A percentile compares a stretch with the other conserved stretches of the same genome.
phyloP scores from a whole-genome alignment of 495 filamentous ascomycete species.

The Echria macrotheca region DNA sequence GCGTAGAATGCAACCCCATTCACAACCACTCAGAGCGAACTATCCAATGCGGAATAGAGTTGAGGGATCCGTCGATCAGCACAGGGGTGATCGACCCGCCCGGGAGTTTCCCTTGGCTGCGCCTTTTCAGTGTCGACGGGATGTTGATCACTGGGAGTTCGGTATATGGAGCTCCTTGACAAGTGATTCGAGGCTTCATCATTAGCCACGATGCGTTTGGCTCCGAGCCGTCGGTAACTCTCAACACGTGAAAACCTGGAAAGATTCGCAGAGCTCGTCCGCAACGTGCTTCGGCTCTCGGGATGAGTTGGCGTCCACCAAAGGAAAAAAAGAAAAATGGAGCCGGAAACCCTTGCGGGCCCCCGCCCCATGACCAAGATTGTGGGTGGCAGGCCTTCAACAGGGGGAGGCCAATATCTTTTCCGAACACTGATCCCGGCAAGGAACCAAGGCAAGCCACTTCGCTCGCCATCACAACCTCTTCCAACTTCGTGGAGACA shows the following conservation, averaged over 20 bases:
- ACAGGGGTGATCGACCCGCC: conserved; percentile 19
- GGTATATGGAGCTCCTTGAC: not conserved
- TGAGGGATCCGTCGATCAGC: conserved; percentile 26
- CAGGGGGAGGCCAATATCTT: no score
- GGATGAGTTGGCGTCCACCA: not conserved
- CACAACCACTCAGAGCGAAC: not conserved
- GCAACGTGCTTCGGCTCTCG: not conserved
- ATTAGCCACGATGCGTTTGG: no score
- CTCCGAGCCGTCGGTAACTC: not conserved
- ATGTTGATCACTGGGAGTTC: not conserved
- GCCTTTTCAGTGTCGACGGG: not conserved
- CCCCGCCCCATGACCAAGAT: not conserved
- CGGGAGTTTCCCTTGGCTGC: not conserved
- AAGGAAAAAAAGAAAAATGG: not conserved
- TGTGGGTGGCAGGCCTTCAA: not conserved
- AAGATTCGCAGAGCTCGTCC: not conserved
- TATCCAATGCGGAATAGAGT: conserved; percentile 19
- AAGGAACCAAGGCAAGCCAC: not conserved
- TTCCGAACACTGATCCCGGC: no score
- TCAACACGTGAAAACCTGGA: not conserved
- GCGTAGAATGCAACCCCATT: conserved; percentile 4
- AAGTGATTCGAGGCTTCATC: no score
- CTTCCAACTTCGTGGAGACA: no score
- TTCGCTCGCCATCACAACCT: not conserved
- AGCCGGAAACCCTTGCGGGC: not conserved